These are phyloP conservation scores for Aspergillus sp. DNA, from an alignment of 2,329 filamentous ascomycete genomes.

Conservation along the genomic window DNA sequence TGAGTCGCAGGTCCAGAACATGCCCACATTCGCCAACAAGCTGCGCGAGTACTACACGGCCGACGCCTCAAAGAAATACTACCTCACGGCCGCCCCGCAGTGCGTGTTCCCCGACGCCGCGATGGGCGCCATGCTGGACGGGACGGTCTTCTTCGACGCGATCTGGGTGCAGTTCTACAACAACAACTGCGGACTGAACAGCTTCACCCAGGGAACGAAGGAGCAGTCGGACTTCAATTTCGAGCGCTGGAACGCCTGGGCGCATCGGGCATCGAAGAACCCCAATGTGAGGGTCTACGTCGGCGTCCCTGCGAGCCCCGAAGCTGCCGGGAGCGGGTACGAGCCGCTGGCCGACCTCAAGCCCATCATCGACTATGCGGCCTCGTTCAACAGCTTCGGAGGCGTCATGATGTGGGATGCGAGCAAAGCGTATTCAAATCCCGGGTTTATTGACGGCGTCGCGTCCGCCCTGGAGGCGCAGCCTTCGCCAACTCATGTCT, in stretches of 20 bases:
- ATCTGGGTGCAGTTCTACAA: constrained; percentile 57
- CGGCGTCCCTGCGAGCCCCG: constrained; percentile 46
- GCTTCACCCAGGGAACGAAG: constrained; percentile 35
- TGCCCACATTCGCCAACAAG: constrained; percentile 47
- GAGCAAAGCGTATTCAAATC: constrained; percentile 47
- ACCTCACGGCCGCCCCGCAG: constrained; percentile 55
- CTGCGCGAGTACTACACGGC: constrained; percentile 48
- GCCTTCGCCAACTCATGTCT: no score
- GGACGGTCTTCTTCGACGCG: constrained; percentile 46
- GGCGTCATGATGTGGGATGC: constrained; percentile 60
- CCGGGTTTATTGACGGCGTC: constrained; percentile 39
- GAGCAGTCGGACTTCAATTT: constrained; percentile 53
- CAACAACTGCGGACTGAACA: constrained; percentile 51
- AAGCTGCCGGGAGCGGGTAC: constrained; percentile 46
- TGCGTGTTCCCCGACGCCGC: constrained; percentile 54
- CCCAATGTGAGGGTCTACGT: constrained; percentile 49
- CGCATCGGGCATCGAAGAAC: constrained; percentile 42
- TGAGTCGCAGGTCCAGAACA: constrained; percentile 49
- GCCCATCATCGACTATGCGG: constrained; percentile 42
- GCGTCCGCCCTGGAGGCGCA: neutral
- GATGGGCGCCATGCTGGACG: constrained; percentile 43
- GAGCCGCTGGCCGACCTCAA: constrained; percentile 34
- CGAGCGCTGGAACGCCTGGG: constrained; percentile 53
- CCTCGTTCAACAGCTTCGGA: constrained; percentile 48
- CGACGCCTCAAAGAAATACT: constrained; percentile 42